Base-by-base conservation (phyloP, 805 yeast genomes). In the Zygoascus biomembranicola region DNA sequence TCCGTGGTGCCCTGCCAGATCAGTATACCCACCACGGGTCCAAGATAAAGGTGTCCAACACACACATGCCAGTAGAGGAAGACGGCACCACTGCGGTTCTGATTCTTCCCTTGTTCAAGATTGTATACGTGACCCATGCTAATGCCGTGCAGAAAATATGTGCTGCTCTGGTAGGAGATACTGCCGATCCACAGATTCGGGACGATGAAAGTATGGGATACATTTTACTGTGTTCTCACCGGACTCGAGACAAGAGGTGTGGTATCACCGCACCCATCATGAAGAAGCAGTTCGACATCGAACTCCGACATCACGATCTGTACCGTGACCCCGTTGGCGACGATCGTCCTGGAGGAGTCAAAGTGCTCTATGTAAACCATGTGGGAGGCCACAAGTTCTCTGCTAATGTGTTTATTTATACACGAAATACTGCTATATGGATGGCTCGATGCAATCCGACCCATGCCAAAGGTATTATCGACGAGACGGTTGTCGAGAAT, bases 331-430 rank as follows among this genome's bases (percentile, higher is more conserved):
- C 71, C 32, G 84, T 86, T 11, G 97, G 90, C 66, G 52, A 49
- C 28, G 76, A 74, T 49, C 76, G 90, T 52, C 81, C 87, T 0
- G 82, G 76, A 32, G 98, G 97, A 6, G 87, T 85, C 0, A 71
- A 73, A 5, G 88, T 90, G 1, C 73, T 77, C 1, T 90, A 67
- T 61, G 78, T 86, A 32, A 90, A 87, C 63, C 99, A 92, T 67
- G 86, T 92, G 28, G 99, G 99, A 6, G 98, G 98, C 5, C 99
- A 92, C 70, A 94, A 94, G 68, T 94, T 75, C 69, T 89, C 94
- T 1, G 97, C 97, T 1, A 92, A 92, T 66, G 86, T 88, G 2
- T 76, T 89, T 50, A 79, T 92, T 14, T 90, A 89, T 65, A 70
- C 82, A 58, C 31, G 32, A 10, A 95, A 94, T 5, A 86, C 87